These are phyloP conservation scores for Pelagophyceae sp. DNA, from an alignment of 352 stramenopile species.

Conservation along the genomic window DNA sequence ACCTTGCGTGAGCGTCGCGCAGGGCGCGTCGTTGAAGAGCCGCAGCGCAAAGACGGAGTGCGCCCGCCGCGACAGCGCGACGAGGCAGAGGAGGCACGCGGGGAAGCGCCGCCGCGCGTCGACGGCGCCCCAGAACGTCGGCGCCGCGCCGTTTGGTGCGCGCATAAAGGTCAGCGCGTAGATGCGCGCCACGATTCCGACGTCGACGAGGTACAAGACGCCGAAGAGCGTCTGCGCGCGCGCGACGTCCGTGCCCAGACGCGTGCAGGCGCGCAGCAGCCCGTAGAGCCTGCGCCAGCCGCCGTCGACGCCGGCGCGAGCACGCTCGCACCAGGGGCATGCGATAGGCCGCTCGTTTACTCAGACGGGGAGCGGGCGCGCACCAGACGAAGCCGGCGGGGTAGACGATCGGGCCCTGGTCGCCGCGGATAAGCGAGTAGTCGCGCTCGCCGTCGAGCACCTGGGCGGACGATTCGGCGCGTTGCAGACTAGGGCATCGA, in stretches of 20 bases:
- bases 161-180: conserved; percentile 45
- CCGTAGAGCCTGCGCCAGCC: too few relatives aligned
- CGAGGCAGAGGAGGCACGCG: conserved; percentile 57
- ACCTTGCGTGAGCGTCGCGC: conserved; percentile 87
- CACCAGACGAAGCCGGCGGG: conserved; percentile 94
- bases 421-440: conserved; percentile 86
- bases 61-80: conserved; percentile 76
- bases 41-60: conserved; percentile 97
- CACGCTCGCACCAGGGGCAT: too few relatives aligned
- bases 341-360: too few relatives aligned
- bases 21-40: conserved; percentile 95
- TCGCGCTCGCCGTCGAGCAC: conserved; percentile 81
- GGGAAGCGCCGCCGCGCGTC: conserved; percentile 22
- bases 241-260: conserved; percentile 42
- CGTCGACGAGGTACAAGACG: conserved; percentile 82
- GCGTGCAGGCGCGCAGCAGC: conserved; percentile 78
- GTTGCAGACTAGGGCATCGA: too few relatives aligned
- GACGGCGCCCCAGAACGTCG: too few relatives aligned
- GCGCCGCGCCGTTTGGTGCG: too few relatives aligned
- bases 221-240: conserved; percentile 90
- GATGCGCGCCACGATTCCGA: conserved; percentile 73
- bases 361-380: too few relatives aligned
- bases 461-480: too few relatives aligned
- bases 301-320: too few relatives aligned
- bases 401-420: conserved; percentile 94